Evolutionary conservation across 2,329 filamentous ascomycete species (phyloP).

Genomic region (Cordyceps pruinosa): DNA sequence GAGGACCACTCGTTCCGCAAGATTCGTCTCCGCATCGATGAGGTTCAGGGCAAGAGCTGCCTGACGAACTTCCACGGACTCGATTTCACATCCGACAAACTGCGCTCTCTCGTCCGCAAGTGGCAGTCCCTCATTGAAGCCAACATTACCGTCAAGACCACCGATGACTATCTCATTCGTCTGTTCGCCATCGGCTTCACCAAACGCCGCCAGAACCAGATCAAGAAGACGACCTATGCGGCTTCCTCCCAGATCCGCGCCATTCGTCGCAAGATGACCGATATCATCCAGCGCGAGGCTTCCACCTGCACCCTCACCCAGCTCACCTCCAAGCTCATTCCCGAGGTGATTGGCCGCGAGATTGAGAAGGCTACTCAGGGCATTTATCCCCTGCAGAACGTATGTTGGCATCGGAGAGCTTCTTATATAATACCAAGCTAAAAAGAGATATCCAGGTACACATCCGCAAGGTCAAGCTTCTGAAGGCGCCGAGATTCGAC

Average conservation of each 20-base stretch:
- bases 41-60: conserved; percentile 99
- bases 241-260: conserved; percentile 93
- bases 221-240: conserved; percentile 99
- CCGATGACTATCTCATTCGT: conserved; percentile 98
- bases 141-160: conserved; percentile 99
- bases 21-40: conserved; percentile 96
- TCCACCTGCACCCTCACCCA: conserved; percentile 89
- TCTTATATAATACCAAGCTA: not conserved
- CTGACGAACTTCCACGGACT: conserved; percentile 99
- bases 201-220: conserved; percentile 98
- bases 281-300: conserved; percentile 97
- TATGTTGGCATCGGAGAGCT: conserved; percentile 40
- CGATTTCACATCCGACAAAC: conserved; percentile 99
- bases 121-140: conserved; percentile 99
- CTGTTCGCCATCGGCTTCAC: conserved; percentile 99
- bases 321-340: conserved; percentile 97
- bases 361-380: conserved; percentile 99
- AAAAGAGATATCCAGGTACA: conserved; percentile 65
- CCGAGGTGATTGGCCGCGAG: conserved; percentile 98
- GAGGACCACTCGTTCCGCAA: conserved; percentile 99
- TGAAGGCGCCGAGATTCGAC: conserved; percentile 99
- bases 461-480: conserved; percentile 99
- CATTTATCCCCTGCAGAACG: conserved; percentile 99
- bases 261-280: conserved; percentile 99
- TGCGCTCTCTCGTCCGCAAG: conserved; percentile 97